These are phyloP conservation scores for Leucosporidium scottii DNA, from an alignment of 768 basidiomycete species.

Conservation along the genomic window DNA sequence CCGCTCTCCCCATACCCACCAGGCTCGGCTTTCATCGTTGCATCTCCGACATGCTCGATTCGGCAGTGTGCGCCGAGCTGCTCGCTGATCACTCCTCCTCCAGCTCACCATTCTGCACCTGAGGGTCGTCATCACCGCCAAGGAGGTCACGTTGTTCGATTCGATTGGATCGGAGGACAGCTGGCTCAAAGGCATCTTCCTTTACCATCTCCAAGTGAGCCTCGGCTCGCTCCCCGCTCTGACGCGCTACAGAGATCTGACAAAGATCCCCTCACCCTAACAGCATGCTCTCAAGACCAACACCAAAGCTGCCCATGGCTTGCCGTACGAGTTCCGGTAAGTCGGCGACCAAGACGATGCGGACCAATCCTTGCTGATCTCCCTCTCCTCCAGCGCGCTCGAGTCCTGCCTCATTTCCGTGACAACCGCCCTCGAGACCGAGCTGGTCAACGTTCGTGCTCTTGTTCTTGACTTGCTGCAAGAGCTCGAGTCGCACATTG, in stretches of 20 bases:
- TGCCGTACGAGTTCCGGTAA: constrained; percentile 70
- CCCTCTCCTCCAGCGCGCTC: constrained; percentile 58
- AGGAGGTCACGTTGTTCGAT: constrained; percentile 85
- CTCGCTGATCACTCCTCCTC: constrained; percentile 42
- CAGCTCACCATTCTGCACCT: constrained; percentile 84
- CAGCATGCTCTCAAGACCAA: constrained; percentile 30
- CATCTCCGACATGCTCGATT: no score
- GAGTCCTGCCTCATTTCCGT: constrained; percentile 90
- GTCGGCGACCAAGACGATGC: not conserved
- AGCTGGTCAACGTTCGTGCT: constrained; percentile 88
- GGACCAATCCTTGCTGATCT: not conserved
- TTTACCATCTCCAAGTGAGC: constrained; percentile 27
- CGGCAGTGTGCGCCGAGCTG: not conserved
- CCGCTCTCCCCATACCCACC: no score
- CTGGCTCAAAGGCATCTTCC: constrained; percentile 28
- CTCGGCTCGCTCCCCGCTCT: not conserved
- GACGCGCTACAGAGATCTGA: not conserved
- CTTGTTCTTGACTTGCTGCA: constrained; percentile 82
- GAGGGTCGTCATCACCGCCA: constrained; percentile 86
- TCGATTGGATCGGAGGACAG: constrained; percentile 63
- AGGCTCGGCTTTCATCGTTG: no score
- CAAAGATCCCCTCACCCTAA: not conserved
- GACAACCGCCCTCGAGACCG: constrained; percentile 84
- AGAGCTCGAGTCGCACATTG: constrained; percentile 90
- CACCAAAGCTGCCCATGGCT: constrained; percentile 43